Base-by-base conservation (phyloP, 257 asterid species). In the Nicotiana otophora region DNA sequence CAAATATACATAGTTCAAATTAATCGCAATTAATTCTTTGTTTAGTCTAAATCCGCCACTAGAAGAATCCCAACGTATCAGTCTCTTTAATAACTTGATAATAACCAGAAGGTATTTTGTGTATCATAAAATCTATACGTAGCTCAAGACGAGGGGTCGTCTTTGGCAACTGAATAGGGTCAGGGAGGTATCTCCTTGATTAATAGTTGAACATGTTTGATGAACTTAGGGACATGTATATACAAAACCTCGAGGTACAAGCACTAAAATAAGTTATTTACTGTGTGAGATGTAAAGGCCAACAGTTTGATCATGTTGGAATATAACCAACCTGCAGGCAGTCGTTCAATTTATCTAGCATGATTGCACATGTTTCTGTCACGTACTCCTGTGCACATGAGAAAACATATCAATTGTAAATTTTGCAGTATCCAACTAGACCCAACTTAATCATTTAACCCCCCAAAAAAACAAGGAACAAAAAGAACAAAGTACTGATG, bases 281-380 rank as follows among this genome's bases (percentile, higher is more conserved):
- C 10, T 53, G 57, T 20, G 69, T 60, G 48, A 42, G 48, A 42
- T 42, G 48, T 42, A 42, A 42, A 42, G 48, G 11, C 48, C 48
- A 42, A 42, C 10, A 8, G 48, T 42, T 42, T 42, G 48, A 42
- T 42, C 48, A 8, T 8, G 48, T 7, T 42, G 48, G 48, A 42
- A 42, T 7, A 42, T 42, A 28, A 84, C 92, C 58, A 81, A 92
- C 98, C 98, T 93, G 97, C 33, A 95, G 79, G 85, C 99, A 95
- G 81, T 91, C 97, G 86, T 91, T 93, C 80, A 95, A 81, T 14
- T 95, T 90, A 72, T 91, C 97, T 93, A 95, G 78, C 98, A 95
- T 95, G 64, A 53, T 86, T 80, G 92, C 93, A 85, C 93, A 90
- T 78, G 93, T 95, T 86, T 93, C 97, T 19, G 98, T 93, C 84